A percentile compares a stretch with the other conserved stretches of the same genome.
phyloP scores from a whole-genome alignment of 2,329 filamentous ascomycete species.

The Xylariales sp. region DNA sequence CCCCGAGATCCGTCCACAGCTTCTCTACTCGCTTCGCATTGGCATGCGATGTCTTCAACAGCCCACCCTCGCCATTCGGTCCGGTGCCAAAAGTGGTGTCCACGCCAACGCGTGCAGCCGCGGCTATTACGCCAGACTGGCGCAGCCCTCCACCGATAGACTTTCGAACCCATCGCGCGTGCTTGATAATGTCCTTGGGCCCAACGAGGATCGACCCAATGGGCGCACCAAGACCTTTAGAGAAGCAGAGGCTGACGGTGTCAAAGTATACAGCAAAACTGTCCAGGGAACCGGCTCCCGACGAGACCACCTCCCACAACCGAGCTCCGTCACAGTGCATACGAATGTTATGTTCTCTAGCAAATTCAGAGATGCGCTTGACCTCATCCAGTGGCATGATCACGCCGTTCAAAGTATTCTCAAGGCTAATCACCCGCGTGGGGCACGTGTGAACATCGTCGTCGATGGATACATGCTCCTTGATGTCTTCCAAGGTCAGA shows the following conservation, averaged over 20 bases:
- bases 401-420: conserved; percentile 34
- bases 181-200: conserved; percentile 51
- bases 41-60: conserved; percentile 51
- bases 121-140: conserved; percentile 71
- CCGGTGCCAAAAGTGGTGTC: conserved; percentile 70
- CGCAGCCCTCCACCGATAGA: conserved; percentile 74
- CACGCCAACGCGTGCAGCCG: conserved; percentile 71
- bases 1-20: conserved; percentile 58
- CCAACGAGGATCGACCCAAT: conserved; percentile 45
- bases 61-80: conserved; percentile 24
- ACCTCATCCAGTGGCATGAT: conserved; percentile 30
- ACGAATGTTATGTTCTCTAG: conserved; percentile 29
- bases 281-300: conserved; percentile 34
- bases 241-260: conserved; percentile 44
- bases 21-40: conserved; percentile 58
- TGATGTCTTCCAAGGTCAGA: conserved; percentile 38
- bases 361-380: conserved; percentile 26
- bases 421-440: conserved; percentile 35
- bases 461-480: conserved; percentile 24
- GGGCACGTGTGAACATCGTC: conserved; percentile 40
- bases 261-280: conserved; percentile 43
- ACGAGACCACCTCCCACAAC: conserved; percentile 45
- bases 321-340: conserved; percentile 49
- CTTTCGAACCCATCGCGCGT: conserved; percentile 74
- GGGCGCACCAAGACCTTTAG: conserved; percentile 49